A percentile compares a stretch with the other conserved stretches of the same genome.
Conservation (phyloP, 768 basidiomycete species). For the Neoboletus brunneissimus region DNA sequence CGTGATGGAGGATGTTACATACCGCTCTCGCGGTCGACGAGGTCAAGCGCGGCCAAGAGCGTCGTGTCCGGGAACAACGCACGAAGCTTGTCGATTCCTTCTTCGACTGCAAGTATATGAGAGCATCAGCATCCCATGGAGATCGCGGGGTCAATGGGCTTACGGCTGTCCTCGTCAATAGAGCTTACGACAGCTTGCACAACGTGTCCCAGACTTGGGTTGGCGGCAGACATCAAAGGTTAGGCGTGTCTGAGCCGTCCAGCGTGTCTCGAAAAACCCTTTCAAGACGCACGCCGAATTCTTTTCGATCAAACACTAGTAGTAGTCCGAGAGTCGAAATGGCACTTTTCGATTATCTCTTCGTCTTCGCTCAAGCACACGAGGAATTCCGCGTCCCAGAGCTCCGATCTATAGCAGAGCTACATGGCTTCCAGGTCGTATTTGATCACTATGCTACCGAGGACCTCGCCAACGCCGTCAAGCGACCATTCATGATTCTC, state of each 20-base stretch:
- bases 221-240: conserved; percentile 18
- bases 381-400: conserved; percentile 83
- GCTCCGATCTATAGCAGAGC: conserved; percentile 70
- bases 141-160: conserved; percentile 1
- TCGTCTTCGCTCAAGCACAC: conserved; percentile 81
- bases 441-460: conserved; percentile 42
- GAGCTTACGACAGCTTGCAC: conserved; percentile 34
- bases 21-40: conserved; percentile 75
- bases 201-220: conserved; percentile 23
- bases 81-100: conserved; percentile 53
- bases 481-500: conserved; percentile 73
- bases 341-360: conserved; percentile 43
- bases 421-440: conserved; percentile 60
- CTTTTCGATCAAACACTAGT: neutral
- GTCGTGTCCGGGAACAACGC: conserved; percentile 60
- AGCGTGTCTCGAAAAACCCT: neutral
- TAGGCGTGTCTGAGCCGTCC: neutral
- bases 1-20: conserved; percentile 11
- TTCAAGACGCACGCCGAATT: neutral
- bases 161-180: conserved; percentile 35
- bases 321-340: conserved; percentile 6
- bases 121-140: neutral
- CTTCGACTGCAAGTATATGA: conserved; percentile 40
- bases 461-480: conserved; percentile 44
- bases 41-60: conserved; percentile 68